These are phyloP conservation scores for Fusarium sp. DNA, from an alignment of 2,329 filamentous ascomycete genomes.

Conservation along the genomic window DNA sequence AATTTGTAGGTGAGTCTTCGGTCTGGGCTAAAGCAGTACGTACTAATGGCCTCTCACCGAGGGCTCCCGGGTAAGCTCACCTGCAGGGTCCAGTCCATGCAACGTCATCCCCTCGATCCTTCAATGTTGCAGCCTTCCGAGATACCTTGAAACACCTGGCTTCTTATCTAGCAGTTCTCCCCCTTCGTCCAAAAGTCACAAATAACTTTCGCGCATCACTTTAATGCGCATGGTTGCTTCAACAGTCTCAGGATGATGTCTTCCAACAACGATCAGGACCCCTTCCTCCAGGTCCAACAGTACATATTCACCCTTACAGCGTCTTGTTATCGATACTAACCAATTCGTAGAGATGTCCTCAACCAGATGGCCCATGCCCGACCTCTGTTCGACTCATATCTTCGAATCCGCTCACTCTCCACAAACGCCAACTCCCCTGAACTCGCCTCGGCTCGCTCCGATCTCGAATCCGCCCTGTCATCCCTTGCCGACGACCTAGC, in stretches of 20 bases:
- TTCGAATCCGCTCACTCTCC: conserved; percentile 90
- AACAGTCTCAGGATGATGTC: conserved; percentile 68
- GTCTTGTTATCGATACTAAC: conserved; percentile 15
- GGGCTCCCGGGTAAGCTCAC: conserved; percentile 16
- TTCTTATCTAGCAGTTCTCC: background rate
- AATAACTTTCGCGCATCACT: background rate
- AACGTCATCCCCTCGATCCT: conserved; percentile 48
- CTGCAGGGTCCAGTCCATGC: conserved; percentile 30
- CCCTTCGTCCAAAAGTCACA: background rate
- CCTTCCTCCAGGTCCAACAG: conserved; percentile 79
- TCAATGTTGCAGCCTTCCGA: conserved; percentile 37
- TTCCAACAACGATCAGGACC: conserved; percentile 74
- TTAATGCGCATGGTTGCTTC: conserved; percentile 39
- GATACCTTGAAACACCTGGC: conserved; percentile 14
- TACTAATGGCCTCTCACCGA: conserved; percentile 29
- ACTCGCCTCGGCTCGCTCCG: conserved; percentile 79
- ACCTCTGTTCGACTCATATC: conserved; percentile 91
- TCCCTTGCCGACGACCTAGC: conserved; percentile 84
- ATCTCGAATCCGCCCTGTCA: conserved; percentile 73
- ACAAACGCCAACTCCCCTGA: conserved; percentile 81
- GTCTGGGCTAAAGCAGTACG: conserved; percentile 33
- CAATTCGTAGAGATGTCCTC: conserved; percentile 80
- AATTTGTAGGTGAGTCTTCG: conserved; percentile 43
- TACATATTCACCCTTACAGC: conserved; percentile 50
- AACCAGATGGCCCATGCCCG: conserved; percentile 82